phyloP scores from a whole-genome alignment of 805 yeast genomes.

The Lipomyces yamanashiensis region DNA sequence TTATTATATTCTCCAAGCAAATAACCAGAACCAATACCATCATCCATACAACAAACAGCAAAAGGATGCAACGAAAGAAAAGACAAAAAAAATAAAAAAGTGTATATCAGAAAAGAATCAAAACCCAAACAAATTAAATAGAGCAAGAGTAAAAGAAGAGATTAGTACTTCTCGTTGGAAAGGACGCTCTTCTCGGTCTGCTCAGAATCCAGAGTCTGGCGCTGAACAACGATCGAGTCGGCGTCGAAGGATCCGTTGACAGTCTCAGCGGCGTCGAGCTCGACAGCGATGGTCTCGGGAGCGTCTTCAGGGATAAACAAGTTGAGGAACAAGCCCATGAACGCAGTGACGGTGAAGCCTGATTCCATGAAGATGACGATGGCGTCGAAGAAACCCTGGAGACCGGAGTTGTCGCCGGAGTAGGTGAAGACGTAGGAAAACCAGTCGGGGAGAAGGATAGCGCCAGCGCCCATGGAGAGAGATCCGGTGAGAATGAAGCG shows the following conservation, averaged over 20 bases:
- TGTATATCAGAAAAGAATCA: not conserved
- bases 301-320: conserved; percentile 63
- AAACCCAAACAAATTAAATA: not conserved
- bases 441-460: conserved; percentile 68
- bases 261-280: conserved; percentile 21
- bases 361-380: conserved; percentile 72
- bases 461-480: conserved; percentile 67
- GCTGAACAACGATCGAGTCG: conserved; percentile 3
- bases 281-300: conserved; percentile 23
- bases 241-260: not conserved
- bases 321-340: conserved; percentile 65
- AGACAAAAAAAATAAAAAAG: not conserved
- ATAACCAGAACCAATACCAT: no score
- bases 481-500: conserved; percentile 72
- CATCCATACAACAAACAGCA: not conserved
- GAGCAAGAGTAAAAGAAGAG: not conserved
- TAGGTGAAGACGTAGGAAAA: conserved; percentile 68
- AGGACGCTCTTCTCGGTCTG: not conserved
- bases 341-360: conserved; percentile 72
- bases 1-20: not conserved
- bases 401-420: conserved; percentile 59
- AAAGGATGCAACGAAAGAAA: not conserved
- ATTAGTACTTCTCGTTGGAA: conserved; percentile 1
- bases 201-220: not conserved
- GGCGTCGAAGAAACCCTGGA: conserved; percentile 69